A percentile compares a stretch with the other conserved stretches of the same genome.
phyloP scores from a whole-genome alignment of 163 green algal genomes.

The Coccomyxa subellipsoidea region DNA sequence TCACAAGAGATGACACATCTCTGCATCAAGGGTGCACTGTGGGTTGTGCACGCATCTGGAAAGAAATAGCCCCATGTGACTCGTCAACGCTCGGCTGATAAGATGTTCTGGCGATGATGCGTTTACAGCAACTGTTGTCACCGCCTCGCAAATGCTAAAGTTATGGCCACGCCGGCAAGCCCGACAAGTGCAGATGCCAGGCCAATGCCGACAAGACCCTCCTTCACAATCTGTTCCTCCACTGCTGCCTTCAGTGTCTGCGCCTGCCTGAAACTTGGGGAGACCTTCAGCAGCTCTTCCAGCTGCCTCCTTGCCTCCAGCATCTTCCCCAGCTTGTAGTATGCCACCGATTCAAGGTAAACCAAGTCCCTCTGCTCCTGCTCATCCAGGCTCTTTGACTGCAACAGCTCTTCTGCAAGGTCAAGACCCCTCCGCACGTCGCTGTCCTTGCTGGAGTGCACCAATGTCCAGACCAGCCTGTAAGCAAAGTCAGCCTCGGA shows the following conservation, averaged over 20 bases:
- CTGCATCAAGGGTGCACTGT: too few relatives aligned
- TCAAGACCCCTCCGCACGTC: neutral
- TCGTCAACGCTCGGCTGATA: too few relatives aligned
- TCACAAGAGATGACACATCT: too few relatives aligned
- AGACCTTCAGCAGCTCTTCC: conserved; percentile 12
- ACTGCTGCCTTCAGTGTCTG: conserved; percentile 12
- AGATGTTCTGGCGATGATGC: too few relatives aligned
- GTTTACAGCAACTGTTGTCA: neutral
- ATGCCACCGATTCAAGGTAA: neutral
- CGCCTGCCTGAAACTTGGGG: conserved; percentile 3
- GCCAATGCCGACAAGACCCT: conserved; percentile 7
- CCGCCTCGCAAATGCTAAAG: neutral
- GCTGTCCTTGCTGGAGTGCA: neutral
- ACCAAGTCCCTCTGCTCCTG: neutral
- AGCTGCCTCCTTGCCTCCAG: conserved; percentile 11
- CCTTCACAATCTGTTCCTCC: conserved; percentile 17
- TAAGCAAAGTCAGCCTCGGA: too few relatives aligned
- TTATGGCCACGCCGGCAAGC: neutral
- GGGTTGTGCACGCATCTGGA: too few relatives aligned
- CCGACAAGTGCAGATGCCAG: neutral
- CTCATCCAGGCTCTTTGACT: neutral
- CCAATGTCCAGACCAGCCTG: conserved; percentile 9
- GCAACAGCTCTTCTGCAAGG: neutral
- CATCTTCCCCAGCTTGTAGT: neutral
- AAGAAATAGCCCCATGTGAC: too few relatives aligned